Conservation (phyloP, 495 filamentous ascomycete genomes). For the Tuber melanosporum region DNA sequence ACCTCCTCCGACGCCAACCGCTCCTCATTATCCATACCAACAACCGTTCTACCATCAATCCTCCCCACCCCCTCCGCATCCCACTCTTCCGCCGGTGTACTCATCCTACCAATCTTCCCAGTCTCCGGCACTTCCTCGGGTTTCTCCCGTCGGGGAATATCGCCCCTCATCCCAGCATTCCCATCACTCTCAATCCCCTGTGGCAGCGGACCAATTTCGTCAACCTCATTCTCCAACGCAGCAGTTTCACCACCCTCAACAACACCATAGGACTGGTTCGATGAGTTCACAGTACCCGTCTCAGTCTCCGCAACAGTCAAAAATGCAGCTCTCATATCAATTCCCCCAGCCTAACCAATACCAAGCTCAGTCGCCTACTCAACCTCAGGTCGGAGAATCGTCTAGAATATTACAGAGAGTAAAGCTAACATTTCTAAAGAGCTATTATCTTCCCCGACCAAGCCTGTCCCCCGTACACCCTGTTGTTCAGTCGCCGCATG, state of each 20-base stretch:
- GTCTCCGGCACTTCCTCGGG: slow-evolving; percentile 13
- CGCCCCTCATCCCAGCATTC: slow-evolving; percentile 23
- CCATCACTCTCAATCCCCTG: slow-evolving; percentile 26
- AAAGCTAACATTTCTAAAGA: neutral
- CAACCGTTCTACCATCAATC: slow-evolving; percentile 18
- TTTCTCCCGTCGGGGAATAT: slow-evolving; percentile 23
- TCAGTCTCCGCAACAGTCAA: slow-evolving; percentile 24
- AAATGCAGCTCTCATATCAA: slow-evolving; percentile 27
- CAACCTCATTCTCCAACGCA: slow-evolving; percentile 22
- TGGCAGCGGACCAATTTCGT: slow-evolving; percentile 25
- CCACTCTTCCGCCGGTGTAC: slow-evolving; percentile 23
- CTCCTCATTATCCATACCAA: slow-evolving; percentile 17
- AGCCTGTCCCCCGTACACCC: neutral
- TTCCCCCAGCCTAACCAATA: slow-evolving; percentile 22
- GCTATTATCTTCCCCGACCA: neutral
- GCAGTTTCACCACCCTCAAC: slow-evolving; percentile 23
- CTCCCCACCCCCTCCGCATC: slow-evolving; percentile 12
- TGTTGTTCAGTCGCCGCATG: slow-evolving; percentile 2
- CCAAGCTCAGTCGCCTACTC: slow-evolving; percentile 21
- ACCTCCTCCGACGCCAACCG: slow-evolving; percentile 9
- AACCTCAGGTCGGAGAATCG: slow-evolving; percentile 5
- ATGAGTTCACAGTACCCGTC: slow-evolving; percentile 31
- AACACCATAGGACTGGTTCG: slow-evolving; percentile 16
- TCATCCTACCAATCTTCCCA: slow-evolving; percentile 25
- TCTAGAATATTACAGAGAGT: neutral